phyloP scores from a whole-genome alignment of 257 asterid species.

The Gynochthodes officinalis region DNA sequence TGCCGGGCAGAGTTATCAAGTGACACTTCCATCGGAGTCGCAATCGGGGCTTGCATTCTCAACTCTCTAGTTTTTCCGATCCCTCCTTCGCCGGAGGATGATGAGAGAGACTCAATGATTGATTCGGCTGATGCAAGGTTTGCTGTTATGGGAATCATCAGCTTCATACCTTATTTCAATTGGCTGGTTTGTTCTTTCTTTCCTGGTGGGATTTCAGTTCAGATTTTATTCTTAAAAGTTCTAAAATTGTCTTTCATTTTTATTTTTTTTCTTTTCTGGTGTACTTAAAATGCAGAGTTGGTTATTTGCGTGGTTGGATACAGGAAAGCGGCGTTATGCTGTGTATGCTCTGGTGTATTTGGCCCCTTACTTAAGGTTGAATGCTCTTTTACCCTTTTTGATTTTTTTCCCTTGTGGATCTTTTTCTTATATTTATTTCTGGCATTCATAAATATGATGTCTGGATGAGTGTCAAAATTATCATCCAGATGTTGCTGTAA shows the following conservation, averaged over 20 bases:
- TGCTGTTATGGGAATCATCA: constrained; percentile 93
- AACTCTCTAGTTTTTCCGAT: constrained; percentile 68
- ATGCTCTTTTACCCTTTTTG: background rate
- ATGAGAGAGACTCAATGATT: constrained; percentile 56
- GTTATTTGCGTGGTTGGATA: constrained; percentile 98
- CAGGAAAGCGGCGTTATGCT: constrained; percentile 72
- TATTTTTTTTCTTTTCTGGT: background rate
- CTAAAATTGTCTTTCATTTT: too few relatives aligned
- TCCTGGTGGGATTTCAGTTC: background rate
- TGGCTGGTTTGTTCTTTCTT: constrained; percentile 63
- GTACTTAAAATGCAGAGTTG: constrained; percentile 53
- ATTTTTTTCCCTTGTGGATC: background rate
- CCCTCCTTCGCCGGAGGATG: constrained; percentile 53
- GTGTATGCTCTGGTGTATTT: constrained; percentile 85
- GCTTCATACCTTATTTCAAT: constrained; percentile 92
- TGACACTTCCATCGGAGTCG: constrained; percentile 72
- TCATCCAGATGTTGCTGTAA: too few relatives aligned
- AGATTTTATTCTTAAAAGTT: background rate
- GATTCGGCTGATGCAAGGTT: constrained; percentile 81
- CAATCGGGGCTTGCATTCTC: constrained; percentile 84
- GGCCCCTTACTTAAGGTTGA: constrained; percentile 92
- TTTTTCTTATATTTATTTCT: background rate
- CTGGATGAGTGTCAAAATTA: background rate
- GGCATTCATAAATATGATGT: background rate
- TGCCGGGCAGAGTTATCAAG: constrained; percentile 76